A percentile compares a stretch with the other conserved stretches of the same genome.
Conservation (phyloP, 73 alveolate genomes). For the Tetrahymena thermophila region DNA sequence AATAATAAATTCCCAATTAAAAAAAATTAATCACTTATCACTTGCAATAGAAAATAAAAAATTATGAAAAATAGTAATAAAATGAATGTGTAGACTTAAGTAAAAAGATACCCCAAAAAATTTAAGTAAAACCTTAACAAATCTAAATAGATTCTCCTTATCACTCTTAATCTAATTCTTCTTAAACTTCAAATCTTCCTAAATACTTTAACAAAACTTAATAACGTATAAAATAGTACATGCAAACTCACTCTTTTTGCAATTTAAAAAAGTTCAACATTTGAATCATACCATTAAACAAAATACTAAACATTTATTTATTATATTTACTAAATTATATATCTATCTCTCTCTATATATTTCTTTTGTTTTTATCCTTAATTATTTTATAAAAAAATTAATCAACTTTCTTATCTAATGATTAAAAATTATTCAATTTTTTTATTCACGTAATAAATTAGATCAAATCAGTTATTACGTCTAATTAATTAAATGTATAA, state of each 20-base stretch:
- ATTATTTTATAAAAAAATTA: too few species aligned
- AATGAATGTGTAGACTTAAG: not conserved
- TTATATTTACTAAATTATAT: not conserved
- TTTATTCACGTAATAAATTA: too few species aligned
- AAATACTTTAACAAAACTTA: not conserved
- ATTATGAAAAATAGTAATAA: too few species aligned
- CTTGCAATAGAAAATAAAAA: not conserved
- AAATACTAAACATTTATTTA: not conserved
- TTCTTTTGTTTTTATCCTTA: not conserved
- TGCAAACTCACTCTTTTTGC: not conserved
- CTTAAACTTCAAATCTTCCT: not conserved
- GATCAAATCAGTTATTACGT: too few species aligned
- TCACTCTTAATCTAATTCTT: not conserved
- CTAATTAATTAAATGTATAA: too few species aligned
- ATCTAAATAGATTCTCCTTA: not conserved
- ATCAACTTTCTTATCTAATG: not conserved
- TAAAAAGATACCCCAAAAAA: not conserved
- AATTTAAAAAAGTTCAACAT: not conserved
- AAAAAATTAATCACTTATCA: not conserved
- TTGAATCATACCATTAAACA: not conserved
- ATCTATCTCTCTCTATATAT: too few species aligned
- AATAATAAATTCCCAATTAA: too few species aligned
- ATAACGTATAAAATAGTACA: not conserved
- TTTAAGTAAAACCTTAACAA: not conserved
- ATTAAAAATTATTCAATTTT: too few species aligned